Conservation (phyloP, 2,329 filamentous ascomycete genomes). For the Gyromitra esculenta region DNA sequence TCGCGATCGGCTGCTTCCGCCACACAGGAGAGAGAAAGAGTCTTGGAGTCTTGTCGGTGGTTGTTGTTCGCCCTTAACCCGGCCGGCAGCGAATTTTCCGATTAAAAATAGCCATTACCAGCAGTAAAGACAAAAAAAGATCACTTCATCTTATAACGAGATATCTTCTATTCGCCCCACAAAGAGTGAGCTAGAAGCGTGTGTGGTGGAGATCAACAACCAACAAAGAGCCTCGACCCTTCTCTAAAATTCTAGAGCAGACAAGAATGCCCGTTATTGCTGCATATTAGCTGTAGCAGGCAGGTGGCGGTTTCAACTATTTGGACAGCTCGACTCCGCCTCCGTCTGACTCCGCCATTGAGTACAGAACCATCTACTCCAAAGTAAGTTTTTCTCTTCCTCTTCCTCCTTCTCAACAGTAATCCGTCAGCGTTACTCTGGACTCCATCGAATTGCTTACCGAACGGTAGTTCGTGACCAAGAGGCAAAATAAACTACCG, state of each 20-base stretch:
- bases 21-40: constrained; percentile 27
- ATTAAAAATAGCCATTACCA: constrained; percentile 46
- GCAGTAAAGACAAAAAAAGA: constrained; percentile 14
- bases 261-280: constrained; percentile 9
- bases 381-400: constrained; percentile 7
- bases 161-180: constrained; percentile 33
- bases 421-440: constrained; percentile 41
- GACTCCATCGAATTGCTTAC: constrained; percentile 40
- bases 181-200: constrained; percentile 29
- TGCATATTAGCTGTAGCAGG: constrained; percentile 29
- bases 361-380: constrained; percentile 25
- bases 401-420: constrained; percentile 14
- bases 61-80: constrained; percentile 21
- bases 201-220: constrained; percentile 29
- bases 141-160: constrained; percentile 27
- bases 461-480: constrained; percentile 40
- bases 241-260: background rate
- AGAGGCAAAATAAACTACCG: constrained; percentile 43
- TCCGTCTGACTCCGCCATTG: constrained; percentile 16
- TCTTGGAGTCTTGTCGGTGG: constrained; percentile 10
- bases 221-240: constrained; percentile 25
- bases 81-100: constrained; percentile 42
- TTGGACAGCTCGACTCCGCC: constrained; percentile 13
- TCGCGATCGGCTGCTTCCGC: constrained; percentile 51
- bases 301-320: constrained; percentile 45